phyloP scores from a whole-genome alignment of 495 filamentous ascomycete species.

The Lichenothelia convexa region DNA sequence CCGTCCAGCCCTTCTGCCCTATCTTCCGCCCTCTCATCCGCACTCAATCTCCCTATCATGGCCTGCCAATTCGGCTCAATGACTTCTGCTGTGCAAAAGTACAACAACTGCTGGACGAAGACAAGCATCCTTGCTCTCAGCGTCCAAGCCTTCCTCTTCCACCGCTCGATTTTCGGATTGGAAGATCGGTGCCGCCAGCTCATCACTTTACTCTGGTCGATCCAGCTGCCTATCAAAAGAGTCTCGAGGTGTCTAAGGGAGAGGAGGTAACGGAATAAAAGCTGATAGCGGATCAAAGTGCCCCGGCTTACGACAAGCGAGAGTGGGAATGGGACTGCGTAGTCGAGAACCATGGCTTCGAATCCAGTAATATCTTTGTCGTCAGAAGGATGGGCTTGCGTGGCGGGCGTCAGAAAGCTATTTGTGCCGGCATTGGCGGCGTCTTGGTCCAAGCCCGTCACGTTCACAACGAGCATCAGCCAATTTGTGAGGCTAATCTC shows the following conservation, averaged over 20 bases:
- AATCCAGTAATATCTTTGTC: constrained; percentile 81
- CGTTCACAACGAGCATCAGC: constrained; percentile 88
- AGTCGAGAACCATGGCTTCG: constrained; percentile 83
- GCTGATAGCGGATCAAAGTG: constrained; percentile 86
- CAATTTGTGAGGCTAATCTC: constrained; percentile 80
- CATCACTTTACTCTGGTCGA: constrained; percentile 66
- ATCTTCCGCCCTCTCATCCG: constrained; percentile 29
- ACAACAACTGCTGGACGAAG: constrained; percentile 88
- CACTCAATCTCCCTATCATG: constrained; percentile 67
- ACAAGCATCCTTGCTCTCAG: constrained; percentile 85
- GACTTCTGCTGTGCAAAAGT: constrained; percentile 92
- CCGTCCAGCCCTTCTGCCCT: too few relatives aligned
- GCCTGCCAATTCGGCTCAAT: constrained; percentile 95
- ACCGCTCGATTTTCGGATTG: constrained; percentile 59
- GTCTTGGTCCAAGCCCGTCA: constrained; percentile 83
- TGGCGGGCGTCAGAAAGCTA: constrained; percentile 33
- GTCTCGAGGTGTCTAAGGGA: constrained; percentile 77
- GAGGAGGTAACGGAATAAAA: constrained; percentile 83
- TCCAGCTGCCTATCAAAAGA: constrained; percentile 68
- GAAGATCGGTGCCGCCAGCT: constrained; percentile 70
- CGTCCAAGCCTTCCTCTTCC: constrained; percentile 87
- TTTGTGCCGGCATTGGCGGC: constrained; percentile 30
- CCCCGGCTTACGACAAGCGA: constrained; percentile 92
- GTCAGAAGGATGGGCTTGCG: constrained; percentile 34
- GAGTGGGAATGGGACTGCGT: constrained; percentile 86